A percentile compares a stretch with the other conserved stretches of the same genome.
Conservation (phyloP, 768 basidiomycete species). For the Leccinum rimulosum region DNA sequence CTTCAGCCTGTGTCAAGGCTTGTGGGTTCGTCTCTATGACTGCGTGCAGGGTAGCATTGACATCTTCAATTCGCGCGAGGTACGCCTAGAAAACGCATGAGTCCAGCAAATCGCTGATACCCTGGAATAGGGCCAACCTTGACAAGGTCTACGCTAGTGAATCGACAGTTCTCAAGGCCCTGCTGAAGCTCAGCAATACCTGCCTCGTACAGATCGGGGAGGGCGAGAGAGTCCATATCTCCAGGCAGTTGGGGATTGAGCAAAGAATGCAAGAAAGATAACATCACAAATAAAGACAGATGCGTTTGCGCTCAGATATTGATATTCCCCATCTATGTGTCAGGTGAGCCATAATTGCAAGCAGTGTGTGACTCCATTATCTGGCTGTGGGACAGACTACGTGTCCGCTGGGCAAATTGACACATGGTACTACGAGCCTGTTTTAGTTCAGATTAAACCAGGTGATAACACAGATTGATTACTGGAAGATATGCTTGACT, state of each 20-base stretch:
- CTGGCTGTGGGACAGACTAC: neutral
- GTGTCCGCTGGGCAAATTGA: neutral
- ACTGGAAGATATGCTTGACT: neutral
- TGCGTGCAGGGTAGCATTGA: constrained; percentile 57
- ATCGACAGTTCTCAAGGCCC: constrained; percentile 49
- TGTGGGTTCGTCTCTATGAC: constrained; percentile 60
- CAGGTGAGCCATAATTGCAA: neutral
- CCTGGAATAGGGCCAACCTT: constrained; percentile 38
- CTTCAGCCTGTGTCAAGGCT: constrained; percentile 51
- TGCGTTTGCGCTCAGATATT: neutral
- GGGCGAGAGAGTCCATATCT: constrained; percentile 16
- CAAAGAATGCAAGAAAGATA: constrained; percentile 4
- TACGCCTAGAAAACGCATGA: constrained; percentile 46
- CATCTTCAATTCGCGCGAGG: constrained; percentile 63
- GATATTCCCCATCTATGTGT: neutral
- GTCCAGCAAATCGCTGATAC: neutral
- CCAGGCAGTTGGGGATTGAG: constrained; percentile 9
- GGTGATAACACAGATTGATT: neutral
- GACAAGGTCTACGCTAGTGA: constrained; percentile 62
- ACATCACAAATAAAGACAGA: neutral
- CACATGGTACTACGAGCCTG: neutral
- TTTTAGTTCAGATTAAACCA: neutral
- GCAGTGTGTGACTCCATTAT: neutral
- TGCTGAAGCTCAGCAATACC: constrained; percentile 53
- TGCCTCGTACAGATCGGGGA: constrained; percentile 64